phyloP scores from a whole-genome alignment of 2,329 filamentous ascomycete genomes.

The Aschersonia sp. region DNA sequence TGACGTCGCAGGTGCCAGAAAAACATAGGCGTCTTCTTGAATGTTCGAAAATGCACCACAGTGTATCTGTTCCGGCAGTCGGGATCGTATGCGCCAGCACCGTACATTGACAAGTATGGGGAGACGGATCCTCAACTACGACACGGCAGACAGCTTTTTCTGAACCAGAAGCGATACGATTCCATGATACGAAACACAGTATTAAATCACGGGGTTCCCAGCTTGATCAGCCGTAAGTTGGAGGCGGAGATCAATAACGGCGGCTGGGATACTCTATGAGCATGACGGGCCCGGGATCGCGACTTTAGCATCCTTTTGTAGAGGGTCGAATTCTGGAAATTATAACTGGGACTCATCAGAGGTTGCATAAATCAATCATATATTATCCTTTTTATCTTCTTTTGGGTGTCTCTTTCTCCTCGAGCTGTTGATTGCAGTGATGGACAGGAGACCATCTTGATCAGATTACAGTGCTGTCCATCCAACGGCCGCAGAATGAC shows the following conservation, averaged over 20 bases:
- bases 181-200: slow-evolving; percentile 73
- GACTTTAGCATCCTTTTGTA: background rate
- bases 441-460: too few relatives aligned
- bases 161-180: slow-evolving; percentile 92
- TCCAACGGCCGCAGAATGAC: too few relatives aligned
- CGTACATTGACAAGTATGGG: slow-evolving; percentile 91
- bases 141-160: slow-evolving; percentile 74
- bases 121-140: slow-evolving; percentile 87
- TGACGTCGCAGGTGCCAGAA: slow-evolving; percentile 55
- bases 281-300: background rate
- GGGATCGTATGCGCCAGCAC: slow-evolving; percentile 75
- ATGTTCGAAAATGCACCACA: slow-evolving; percentile 89
- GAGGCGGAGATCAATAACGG: slow-evolving; percentile 96
- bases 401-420: too few relatives aligned
- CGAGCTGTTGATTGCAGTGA: too few relatives aligned
- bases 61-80: slow-evolving; percentile 72
- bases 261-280: slow-evolving; percentile 68
- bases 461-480: too few relatives aligned
- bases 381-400: too few relatives aligned
- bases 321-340: slow-evolving; percentile 5
- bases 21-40: slow-evolving; percentile 87
- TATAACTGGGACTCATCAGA: background rate
- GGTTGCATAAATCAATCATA: background rate
- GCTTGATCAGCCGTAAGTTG: slow-evolving; percentile 74
- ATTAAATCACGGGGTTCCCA: slow-evolving; percentile 76